These are phyloP conservation scores for Cystofilobasidium bisporidii DNA, from an alignment of 768 basidiomycete genomes.

Conservation along the genomic window DNA sequence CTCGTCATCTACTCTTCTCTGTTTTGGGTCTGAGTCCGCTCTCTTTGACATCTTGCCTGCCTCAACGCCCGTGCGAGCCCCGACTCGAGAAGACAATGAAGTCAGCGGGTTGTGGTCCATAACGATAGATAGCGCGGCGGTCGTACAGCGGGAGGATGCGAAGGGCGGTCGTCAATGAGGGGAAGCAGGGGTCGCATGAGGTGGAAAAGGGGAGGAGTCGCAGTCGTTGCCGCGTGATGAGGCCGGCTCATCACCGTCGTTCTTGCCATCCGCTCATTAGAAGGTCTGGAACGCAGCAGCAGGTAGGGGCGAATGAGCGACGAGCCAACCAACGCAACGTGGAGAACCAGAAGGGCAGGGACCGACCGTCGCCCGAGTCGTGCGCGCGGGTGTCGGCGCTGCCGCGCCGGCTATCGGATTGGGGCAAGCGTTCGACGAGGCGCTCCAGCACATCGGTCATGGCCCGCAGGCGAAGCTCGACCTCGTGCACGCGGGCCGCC, in stretches of 20 bases:
- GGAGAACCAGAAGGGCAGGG: not conserved
- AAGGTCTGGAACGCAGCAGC: not conserved
- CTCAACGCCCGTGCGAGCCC: too few relatives aligned
- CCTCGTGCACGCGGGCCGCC: constrained; percentile 2
- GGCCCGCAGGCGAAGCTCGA: constrained; percentile 4
- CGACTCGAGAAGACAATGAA: too few relatives aligned
- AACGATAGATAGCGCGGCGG: too few relatives aligned
- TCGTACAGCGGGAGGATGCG: too few relatives aligned
- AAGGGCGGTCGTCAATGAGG: too few relatives aligned
- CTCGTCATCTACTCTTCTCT: too few relatives aligned
- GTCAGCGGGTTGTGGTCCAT: too few relatives aligned
- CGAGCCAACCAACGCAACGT: not conserved
- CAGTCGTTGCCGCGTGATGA: too few relatives aligned
- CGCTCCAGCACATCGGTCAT: constrained; percentile 15
- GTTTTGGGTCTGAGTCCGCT: too few relatives aligned
- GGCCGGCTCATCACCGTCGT: not conserved
- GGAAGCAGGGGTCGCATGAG: too few relatives aligned
- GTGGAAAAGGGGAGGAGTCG: too few relatives aligned
- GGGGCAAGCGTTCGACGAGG: constrained; percentile 3
- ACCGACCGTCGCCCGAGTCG: not conserved
- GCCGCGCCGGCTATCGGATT: not conserved
- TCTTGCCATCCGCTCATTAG: not conserved
- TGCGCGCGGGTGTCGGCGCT: not conserved
- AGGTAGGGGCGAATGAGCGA: not conserved
- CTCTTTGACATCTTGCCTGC: too few relatives aligned